Evolutionary conservation across 1,284 basidiomycete species (phyloP).

Genomic region (Ceratobasidium sp.): DNA sequence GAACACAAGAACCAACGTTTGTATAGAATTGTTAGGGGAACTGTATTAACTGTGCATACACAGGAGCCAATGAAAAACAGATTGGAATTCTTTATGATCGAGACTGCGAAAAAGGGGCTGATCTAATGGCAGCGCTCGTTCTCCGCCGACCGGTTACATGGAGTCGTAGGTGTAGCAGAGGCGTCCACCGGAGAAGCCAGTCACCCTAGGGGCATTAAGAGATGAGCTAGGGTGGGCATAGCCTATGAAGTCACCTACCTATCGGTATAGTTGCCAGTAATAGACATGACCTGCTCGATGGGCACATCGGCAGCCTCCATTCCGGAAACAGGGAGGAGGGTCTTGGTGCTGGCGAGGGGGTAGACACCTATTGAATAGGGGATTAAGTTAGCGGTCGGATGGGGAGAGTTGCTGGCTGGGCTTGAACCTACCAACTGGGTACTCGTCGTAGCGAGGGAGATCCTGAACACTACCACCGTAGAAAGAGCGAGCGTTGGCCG

Average conservation of each 20-base stretch:
- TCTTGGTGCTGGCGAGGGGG: conserved; percentile 33
- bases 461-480: conserved; percentile 41
- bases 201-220: neutral
- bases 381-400: neutral
- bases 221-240: neutral
- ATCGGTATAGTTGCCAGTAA: conserved; percentile 33
- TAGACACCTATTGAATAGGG: conserved; percentile 19
- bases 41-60: conserved; percentile 25
- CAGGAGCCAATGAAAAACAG: conserved; percentile 4
- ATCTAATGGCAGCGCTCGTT: conserved; percentile 13
- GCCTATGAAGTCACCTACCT: neutral
- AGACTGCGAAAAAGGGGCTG: conserved; percentile 16
- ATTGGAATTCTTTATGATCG: neutral
- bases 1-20: neutral
- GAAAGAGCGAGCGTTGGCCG: conserved; percentile 39
- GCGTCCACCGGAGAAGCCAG: conserved; percentile 25
- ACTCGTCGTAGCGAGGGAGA: conserved; percentile 38
- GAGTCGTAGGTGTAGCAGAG: conserved; percentile 40
- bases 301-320: conserved; percentile 33
- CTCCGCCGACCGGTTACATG: conserved; percentile 25
- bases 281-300: conserved; percentile 34
- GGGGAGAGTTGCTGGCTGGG: no score
- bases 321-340: conserved; percentile 25
- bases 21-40: conserved; percentile 24
- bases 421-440: conserved; percentile 28